Base-by-base conservation (phyloP, 2,329 filamentous ascomycete genomes). In the Calonectria pseudoturangicola region DNA sequence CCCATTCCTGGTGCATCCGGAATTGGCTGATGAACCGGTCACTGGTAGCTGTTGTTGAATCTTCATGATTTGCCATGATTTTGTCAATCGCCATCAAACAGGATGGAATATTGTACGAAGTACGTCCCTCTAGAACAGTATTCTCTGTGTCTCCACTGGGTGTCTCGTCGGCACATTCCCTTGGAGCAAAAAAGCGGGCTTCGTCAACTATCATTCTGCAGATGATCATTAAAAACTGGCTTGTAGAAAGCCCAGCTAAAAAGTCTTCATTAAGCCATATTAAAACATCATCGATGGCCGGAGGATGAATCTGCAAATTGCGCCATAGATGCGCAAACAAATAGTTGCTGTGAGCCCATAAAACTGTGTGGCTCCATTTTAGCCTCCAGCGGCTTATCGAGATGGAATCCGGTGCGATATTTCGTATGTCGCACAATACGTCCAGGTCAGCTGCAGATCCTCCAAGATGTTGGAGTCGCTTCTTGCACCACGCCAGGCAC, bases 201-300 rank as follows among this genome's bases (percentile, higher is more conserved):
- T 60, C 33, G n/a, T 60, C 41, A 10, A 48, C 16, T 8, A 68
- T 68, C 41, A 68, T 47, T 36, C 66, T 60, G 13, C 66, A 68
- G 15, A 68, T 45, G 21, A 68, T 60, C 66, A 68, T 68, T 21
- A 68, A 27, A 25, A 68, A 68, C 10, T 68, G 51, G 2, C 51
- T 68, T 10, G 43, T 28, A 15, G 51, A 48, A n/a, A 60, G 48
- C 3, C 28, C 51, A 30, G 66, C 27, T 4, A 68, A 41, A 21
- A 28, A 25, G 7, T 45, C 66, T n/a, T 68, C 51, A 9, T 60
- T 45, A 9, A 68, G 41, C 51, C 66, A 60, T 18, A 18, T 28
- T 8, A n/a, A 18, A 12, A n/a, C 8, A 3, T 48, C 30, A 30
- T 25, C 10, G 13, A 4, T 13, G 10, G 13, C 41, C 6, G 51